These are phyloP conservation scores for Rhodotorula sp. DNA, from an alignment of 1,284 basidiomycete species.

Conservation along the genomic window DNA sequence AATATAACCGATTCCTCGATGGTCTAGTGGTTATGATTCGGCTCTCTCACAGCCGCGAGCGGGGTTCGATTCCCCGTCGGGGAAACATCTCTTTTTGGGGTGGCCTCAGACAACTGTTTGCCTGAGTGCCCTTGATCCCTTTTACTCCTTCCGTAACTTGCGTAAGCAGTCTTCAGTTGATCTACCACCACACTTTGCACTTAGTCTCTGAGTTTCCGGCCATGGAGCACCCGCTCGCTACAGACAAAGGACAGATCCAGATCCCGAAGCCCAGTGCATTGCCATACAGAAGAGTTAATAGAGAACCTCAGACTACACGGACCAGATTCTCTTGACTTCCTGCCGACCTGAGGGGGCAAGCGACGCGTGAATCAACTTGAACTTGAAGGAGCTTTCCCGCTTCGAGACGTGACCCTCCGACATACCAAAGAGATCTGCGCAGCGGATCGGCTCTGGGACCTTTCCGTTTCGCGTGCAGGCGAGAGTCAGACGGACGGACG, in stretches of 20 bases:
- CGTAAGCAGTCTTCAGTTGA: too few species aligned
- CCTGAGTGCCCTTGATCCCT: too few species aligned
- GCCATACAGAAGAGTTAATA: background rate
- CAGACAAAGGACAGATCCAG: background rate
- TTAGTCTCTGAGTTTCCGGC: background rate
- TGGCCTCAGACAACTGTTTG: too few species aligned
- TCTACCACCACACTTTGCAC: too few species aligned
- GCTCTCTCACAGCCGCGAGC: constrained; percentile 38
- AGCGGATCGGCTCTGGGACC: constrained; percentile 46
- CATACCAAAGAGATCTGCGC: constrained; percentile 44
- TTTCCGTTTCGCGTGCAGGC: constrained; percentile 36
- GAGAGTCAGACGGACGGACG: constrained; percentile 39
- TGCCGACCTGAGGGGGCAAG: background rate
- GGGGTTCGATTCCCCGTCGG: constrained; percentile 38
- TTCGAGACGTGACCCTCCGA: background rate
- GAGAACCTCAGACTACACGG: background rate
- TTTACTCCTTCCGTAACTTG: too few species aligned
- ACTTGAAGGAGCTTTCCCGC: background rate
- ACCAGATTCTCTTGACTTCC: background rate
- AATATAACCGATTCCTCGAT: constrained; percentile 24
- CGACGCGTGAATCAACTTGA: background rate
- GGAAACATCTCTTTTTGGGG: constrained; percentile 9
- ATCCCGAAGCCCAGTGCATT: background rate
- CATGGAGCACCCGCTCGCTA: background rate
- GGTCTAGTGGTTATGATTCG: constrained; percentile 38